phyloP scores from a whole-genome alignment of 768 basidiomycete genomes.

The Tricholoma flavovirens region DNA sequence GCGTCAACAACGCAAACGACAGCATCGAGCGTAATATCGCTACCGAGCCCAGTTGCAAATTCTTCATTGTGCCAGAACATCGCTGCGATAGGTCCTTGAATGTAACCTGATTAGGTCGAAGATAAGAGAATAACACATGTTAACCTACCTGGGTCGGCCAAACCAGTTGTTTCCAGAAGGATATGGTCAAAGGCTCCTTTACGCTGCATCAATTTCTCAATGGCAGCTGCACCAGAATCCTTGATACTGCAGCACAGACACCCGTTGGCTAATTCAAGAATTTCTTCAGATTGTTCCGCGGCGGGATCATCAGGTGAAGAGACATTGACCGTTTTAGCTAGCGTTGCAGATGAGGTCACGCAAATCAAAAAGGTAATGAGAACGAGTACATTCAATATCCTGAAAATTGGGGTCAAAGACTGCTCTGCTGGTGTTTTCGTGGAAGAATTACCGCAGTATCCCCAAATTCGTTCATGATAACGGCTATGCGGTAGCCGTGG shows the following conservation, averaged over 20 bases:
- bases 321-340: conserved; percentile 85
- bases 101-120: background rate
- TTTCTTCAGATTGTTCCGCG: conserved; percentile 69
- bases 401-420: conserved; percentile 19
- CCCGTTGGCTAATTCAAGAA: conserved; percentile 91
- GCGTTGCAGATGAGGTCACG: conserved; percentile 4
- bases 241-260: conserved; percentile 99
- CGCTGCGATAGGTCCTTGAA: conserved; percentile 73
- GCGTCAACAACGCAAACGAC: conserved; percentile 93
- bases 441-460: conserved; percentile 75
- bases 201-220: conserved; percentile 83
- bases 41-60: conserved; percentile 59
- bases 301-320: conserved; percentile 58
- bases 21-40: conserved; percentile 75
- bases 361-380: background rate
- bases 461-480: conserved; percentile 98
- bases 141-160: conserved; percentile 83
- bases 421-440: background rate
- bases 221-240: conserved; percentile 87
- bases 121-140: background rate
- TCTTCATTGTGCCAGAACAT: conserved; percentile 89
- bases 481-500: conserved; percentile 94
- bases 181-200: conserved; percentile 94
- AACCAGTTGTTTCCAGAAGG: conserved; percentile 89
- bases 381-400: conserved; percentile 83